These are phyloP conservation scores for Pisolithus orientalis DNA, from an alignment of 768 basidiomycete genomes.

Conservation along the genomic window DNA sequence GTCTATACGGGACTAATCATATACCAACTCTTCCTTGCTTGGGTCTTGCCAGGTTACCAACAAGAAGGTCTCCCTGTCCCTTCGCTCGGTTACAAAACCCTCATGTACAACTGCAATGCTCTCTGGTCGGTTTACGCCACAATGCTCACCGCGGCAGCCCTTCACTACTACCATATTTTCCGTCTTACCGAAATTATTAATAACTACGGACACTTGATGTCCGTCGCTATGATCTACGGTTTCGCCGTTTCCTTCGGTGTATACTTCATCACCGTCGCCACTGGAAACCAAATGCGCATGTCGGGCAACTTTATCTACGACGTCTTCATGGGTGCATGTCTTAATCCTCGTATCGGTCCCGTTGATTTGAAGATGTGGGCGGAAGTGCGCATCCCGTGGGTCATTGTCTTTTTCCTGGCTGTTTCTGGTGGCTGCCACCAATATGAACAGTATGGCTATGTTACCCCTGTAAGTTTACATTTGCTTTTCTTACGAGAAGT, in stretches of 20 bases:
- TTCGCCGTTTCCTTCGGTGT: constrained; percentile 75
- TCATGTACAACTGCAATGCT: constrained; percentile 97
- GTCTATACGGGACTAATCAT: constrained; percentile 85
- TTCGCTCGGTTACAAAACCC: constrained; percentile 85
- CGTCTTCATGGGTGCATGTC: constrained; percentile 90
- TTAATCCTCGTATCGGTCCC: constrained; percentile 89
- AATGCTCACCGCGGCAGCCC: constrained; percentile 60
- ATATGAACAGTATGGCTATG: constrained; percentile 86
- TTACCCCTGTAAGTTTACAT: constrained; percentile 66
- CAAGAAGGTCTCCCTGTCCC: constrained; percentile 97
- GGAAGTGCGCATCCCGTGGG: constrained; percentile 95
- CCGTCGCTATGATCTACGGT: constrained; percentile 89
- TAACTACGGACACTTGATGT: constrained; percentile 94
- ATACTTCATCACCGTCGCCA: constrained; percentile 72
- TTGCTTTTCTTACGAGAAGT: background rate
- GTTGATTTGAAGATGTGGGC: constrained; percentile 99
- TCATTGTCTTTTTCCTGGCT: constrained; percentile 88
- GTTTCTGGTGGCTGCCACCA: constrained; percentile 94
- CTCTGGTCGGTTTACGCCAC: constrained; percentile 80
- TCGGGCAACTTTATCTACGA: constrained; percentile 94
- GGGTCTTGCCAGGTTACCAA: constrained; percentile 83
- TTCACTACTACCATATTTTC: constrained; percentile 81
- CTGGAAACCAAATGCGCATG: constrained; percentile 84
- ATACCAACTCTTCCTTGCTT: constrained; percentile 87
- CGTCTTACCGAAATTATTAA: constrained; percentile 92